phyloP scores from a whole-genome alignment of 257 asterid species.

The Oldenlandia corymbosa region DNA sequence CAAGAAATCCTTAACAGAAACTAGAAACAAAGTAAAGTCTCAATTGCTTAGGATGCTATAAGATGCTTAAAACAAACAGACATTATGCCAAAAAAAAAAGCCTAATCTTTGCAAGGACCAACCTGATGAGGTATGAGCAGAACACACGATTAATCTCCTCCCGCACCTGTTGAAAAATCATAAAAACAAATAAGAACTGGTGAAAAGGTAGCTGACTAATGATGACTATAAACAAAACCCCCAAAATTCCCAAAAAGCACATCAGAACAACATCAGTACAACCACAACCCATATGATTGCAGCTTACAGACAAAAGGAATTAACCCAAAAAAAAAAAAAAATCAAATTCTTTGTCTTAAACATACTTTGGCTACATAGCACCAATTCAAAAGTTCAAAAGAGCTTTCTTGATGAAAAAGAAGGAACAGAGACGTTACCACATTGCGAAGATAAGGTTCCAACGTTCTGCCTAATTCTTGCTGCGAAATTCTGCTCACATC shows the following conservation, averaged over 20 bases:
- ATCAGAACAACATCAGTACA: not conserved
- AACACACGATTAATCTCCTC: slow-evolving; percentile 51
- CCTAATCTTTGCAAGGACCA: slow-evolving; percentile 12
- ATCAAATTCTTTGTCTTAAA: not conserved
- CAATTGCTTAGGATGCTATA: not conserved
- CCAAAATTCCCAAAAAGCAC: too few species aligned
- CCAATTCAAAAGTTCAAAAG: not conserved
- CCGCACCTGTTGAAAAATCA: slow-evolving; percentile 43
- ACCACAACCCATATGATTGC: not conserved
- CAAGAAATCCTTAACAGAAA: not conserved
- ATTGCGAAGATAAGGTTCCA: slow-evolving; percentile 58
- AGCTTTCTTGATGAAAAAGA: not conserved
- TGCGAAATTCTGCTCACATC: slow-evolving; percentile 33
- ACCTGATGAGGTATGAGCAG: slow-evolving; percentile 40
- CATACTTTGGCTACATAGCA: not conserved
- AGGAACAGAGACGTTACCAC: slow-evolving; percentile 40
- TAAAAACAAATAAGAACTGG: slow-evolving; percentile 4
- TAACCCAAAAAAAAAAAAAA: not conserved
- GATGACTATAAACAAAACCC: not conserved
- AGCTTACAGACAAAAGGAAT: not conserved
- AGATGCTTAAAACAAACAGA: not conserved
- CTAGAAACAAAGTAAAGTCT: not conserved
- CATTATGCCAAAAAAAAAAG: not conserved
- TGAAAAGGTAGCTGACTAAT: not conserved
- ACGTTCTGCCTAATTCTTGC: slow-evolving; percentile 37